Evolutionary conservation across 2,329 filamentous ascomycete genomes (phyloP).

Genomic region (Clonostachys rosea): DNA sequence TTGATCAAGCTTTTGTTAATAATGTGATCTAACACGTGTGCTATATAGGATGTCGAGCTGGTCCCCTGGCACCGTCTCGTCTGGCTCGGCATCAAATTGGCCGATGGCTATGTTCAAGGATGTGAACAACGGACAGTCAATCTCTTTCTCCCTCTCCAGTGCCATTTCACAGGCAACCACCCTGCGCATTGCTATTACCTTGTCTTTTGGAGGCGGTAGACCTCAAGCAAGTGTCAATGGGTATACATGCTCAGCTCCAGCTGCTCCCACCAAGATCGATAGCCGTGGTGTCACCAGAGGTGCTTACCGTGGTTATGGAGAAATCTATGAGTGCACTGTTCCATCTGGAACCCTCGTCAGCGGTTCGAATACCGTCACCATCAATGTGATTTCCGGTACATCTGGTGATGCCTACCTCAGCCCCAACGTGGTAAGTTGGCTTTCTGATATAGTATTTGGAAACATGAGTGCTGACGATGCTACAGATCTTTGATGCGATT

Average conservation of each 20-base stretch:
- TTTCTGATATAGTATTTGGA: not conserved
- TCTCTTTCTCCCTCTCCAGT: slow-evolving; percentile 51
- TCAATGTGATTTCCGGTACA: slow-evolving; percentile 54
- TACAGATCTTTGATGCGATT: not conserved
- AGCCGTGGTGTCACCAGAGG: slow-evolving; percentile 63
- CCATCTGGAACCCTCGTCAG: slow-evolving; percentile 52
- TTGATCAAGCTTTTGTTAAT: not conserved
- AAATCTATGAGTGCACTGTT: slow-evolving; percentile 59
- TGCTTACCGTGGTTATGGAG: slow-evolving; percentile 58
- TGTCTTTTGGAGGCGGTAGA: slow-evolving; percentile 55
- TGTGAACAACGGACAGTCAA: slow-evolving; percentile 55
- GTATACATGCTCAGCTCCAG: slow-evolving; percentile 40
- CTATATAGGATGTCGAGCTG: slow-evolving; percentile 50
- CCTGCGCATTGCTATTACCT: slow-evolving; percentile 59
- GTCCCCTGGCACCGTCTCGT: slow-evolving; percentile 54
- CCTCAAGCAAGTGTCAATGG: slow-evolving; percentile 54
- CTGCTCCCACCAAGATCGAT: slow-evolving; percentile 57
- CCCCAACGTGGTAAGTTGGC: slow-evolving; percentile 45
- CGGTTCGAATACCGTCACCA: slow-evolving; percentile 59
- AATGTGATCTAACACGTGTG: not conserved
- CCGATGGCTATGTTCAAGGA: slow-evolving; percentile 63
- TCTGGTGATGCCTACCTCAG: slow-evolving; percentile 48
- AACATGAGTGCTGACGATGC: not conserved
- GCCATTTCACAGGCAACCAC: slow-evolving; percentile 46
- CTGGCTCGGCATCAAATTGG: slow-evolving; percentile 44